These are phyloP conservation scores for Elongisporangium anandrum DNA, from an alignment of 352 stramenopile species.

Conservation along the genomic window DNA sequence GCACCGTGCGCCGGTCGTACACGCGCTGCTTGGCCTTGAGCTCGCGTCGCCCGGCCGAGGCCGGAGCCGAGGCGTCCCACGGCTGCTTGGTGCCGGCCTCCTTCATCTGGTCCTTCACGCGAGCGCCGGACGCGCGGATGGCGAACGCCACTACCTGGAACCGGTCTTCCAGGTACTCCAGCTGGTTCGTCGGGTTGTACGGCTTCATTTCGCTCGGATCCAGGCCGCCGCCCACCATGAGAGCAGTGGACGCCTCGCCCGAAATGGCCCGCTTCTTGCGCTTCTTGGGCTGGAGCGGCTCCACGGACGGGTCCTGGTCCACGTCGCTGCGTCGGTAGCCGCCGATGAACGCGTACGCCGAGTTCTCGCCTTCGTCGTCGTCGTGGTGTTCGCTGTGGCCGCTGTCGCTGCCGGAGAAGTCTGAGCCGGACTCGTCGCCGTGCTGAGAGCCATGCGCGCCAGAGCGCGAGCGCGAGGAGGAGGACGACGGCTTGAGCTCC, in stretches of 20 bases:
- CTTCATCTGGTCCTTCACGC: conserved; percentile 89
- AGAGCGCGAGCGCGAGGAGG: conserved; percentile 22
- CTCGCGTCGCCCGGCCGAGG: conserved; percentile 62
- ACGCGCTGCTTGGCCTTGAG: conserved; percentile 86
- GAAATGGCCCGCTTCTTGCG: conserved; percentile 11
- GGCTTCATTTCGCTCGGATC: conserved; percentile 63
- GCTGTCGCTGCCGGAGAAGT: conserved; percentile 26
- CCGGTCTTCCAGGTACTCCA: conserved; percentile 86
- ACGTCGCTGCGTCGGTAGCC: conserved; percentile 41
- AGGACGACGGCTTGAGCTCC: conserved; percentile 25
- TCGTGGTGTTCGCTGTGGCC: conserved; percentile 18
- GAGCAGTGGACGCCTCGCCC: conserved; percentile 18
- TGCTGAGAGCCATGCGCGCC: conserved; percentile 11
- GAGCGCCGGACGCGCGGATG: conserved; percentile 75
- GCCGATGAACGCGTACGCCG: conserved; percentile 71
- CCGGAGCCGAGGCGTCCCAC: conserved; percentile 62
- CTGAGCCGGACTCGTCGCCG: conserved; percentile 11
- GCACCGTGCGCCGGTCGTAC: conserved; percentile 58
- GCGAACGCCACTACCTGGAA: conserved; percentile 88
- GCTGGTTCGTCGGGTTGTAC: conserved; percentile 80
- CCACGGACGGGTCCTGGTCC: background rate
- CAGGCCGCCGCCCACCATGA: conserved; percentile 11
- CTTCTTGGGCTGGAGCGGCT: conserved; percentile 10
- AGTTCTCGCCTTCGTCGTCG: conserved; percentile 24
- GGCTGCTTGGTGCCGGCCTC: conserved; percentile 81